Conservation (phyloP, 352 stramenopile genomes). For the Globisporangium spiculum region DNA sequence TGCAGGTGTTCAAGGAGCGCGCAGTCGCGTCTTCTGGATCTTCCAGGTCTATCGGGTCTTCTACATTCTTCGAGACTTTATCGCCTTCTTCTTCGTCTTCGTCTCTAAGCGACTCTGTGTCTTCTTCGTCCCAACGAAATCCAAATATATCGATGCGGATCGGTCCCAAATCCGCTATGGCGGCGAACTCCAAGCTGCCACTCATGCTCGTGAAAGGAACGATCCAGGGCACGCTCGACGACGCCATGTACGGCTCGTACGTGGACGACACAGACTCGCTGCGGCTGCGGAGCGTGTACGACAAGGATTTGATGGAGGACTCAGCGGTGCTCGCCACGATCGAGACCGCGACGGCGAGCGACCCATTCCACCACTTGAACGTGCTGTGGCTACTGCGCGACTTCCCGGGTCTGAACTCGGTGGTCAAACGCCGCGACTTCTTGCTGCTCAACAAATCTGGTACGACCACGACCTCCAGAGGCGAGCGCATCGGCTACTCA, state of each 20-base stretch:
- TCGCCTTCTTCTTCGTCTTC: background rate
- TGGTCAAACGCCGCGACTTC: constrained; percentile 46
- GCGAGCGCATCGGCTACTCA: constrained; percentile 47
- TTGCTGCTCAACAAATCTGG: constrained; percentile 40
- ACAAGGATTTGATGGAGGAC: constrained; percentile 54
- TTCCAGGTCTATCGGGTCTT: background rate
- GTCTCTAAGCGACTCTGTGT: constrained; percentile 17
- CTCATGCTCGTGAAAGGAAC: constrained; percentile 29
- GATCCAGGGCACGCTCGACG: constrained; percentile 43
- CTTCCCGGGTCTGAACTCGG: constrained; percentile 26
- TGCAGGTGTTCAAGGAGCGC: constrained; percentile 37
- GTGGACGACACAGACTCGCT: constrained; percentile 40
- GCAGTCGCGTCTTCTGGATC: background rate
- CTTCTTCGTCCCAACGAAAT: background rate
- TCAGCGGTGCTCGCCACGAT: constrained; percentile 45
- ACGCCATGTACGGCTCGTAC: constrained; percentile 46
- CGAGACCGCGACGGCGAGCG: constrained; percentile 33
- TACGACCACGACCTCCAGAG: constrained; percentile 33
- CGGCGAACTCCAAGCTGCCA: constrained; percentile 39
- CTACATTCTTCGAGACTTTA: background rate
- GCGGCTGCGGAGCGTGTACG: constrained; percentile 27
- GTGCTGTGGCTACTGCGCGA: constrained; percentile 39
- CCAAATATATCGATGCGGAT: constrained; percentile 22
- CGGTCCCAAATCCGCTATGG: constrained; percentile 38
- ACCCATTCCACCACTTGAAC: constrained; percentile 62